Base-by-base conservation (phyloP, 1,284 basidiomycete species). In the Naganishia cerealis region DNA sequence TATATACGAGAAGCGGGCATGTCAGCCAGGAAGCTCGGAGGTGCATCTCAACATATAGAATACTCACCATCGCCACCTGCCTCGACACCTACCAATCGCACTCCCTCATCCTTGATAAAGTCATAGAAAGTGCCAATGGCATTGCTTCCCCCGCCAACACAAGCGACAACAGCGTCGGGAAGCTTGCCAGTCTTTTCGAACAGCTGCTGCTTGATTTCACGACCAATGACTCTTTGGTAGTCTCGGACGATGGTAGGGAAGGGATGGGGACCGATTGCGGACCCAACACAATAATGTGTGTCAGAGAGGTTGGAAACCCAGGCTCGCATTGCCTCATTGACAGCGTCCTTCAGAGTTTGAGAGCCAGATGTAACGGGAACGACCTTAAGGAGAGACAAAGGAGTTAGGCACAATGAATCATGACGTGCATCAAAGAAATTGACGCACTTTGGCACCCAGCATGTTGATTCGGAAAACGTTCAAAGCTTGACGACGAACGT, bases 231-330 rank as follows among this genome's bases (percentile, higher is more conserved):
- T 72, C 90, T 88, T 81, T 99, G 96, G 86, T 96, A 98, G 81
- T 99, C 96, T 66, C 95, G 89, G 56, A 99, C 95, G 70, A 99
- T 92, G 40, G 94, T 97, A 1, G 96, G 96, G 87, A 99, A 99
- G 1, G 96, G 96, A 80, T 98, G 95, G 18, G 96, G 96, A 8
- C 96, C 96, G 73, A 99, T 97, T 40, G 90, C 93, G 24, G 94
- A 97, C 48, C 96, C 96, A 72, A 99, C 92, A 72, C 97, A 87
- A 83, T 98, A 99, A 82, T 99, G 94, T 1, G 95, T 98, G 21
- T 84, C 90, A 39, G 90, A 84, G 43, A 99, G 86, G 80, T 98
- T 95, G 54, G 94, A 94, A 24, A 98, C 95, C 96, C 96, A 99
- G 82, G 97, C 94, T 58, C 94, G 87, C 86, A 97, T 87, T 2